Percentiles rank a stretch among this genome's conserved stretches.
phyloP scores from a whole-genome alignment of 805 yeast species.

The Candida tallmaniae region DNA sequence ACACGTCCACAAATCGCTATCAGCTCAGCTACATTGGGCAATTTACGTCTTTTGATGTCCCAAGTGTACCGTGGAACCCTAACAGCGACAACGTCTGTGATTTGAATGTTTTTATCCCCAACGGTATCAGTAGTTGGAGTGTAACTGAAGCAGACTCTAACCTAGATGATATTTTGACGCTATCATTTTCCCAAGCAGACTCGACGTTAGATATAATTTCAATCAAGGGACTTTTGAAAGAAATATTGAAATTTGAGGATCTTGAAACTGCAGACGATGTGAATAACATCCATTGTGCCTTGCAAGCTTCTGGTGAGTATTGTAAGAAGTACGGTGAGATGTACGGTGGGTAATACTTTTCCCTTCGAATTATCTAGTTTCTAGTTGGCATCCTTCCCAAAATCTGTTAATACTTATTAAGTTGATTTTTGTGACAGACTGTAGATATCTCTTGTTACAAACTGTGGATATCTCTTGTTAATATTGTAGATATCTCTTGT shows the following conservation, averaged over 20 bases:
- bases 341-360: constrained; percentile 23
- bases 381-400: too few relatives aligned
- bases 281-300: too few relatives aligned
- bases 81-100: too few relatives aligned
- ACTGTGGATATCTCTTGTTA: too few relatives aligned
- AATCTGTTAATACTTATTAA: too few relatives aligned
- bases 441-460: too few relatives aligned
- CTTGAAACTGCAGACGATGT: constrained; percentile 10
- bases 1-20: constrained; percentile 9
- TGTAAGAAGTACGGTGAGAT: constrained; percentile 1
- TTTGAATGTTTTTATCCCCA: constrained; percentile 28
- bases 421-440: too few relatives aligned
- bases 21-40: constrained; percentile 27
- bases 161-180: constrained; percentile 25
- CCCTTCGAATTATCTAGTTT: too few relatives aligned
- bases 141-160: background rate
- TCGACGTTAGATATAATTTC: constrained; percentile 30
- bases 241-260: constrained; percentile 11
- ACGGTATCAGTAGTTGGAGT: constrained; percentile 26
- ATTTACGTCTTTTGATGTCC: constrained; percentile 25
- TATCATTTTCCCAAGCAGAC: constrained; percentile 35
- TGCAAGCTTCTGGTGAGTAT: background rate
- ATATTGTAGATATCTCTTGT: too few relatives aligned
- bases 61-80: constrained; percentile 26
- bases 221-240: constrained; percentile 27